A percentile compares a stretch with the other conserved stretches of the same genome.
Evolutionary conservation across 192 early-diverging fungal genomes (phyloP).

Genomic region (Podila horticola): DNA sequence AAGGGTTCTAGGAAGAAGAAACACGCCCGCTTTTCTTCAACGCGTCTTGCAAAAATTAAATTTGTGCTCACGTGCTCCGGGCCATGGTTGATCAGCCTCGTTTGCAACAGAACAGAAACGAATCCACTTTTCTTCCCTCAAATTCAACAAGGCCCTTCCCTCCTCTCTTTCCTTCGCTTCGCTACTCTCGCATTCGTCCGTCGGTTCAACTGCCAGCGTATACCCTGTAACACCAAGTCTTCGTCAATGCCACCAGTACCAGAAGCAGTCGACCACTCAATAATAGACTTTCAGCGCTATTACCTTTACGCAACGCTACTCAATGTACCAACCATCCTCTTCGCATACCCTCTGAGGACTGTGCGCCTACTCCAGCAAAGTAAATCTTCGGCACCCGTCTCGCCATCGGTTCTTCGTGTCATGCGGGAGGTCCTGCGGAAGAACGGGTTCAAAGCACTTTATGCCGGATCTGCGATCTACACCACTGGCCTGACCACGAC

Average conservation of each 20-base stretch:
- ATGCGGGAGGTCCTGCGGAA: conserved; percentile 19
- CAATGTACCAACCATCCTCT: conserved; percentile 36
- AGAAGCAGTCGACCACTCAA: conserved; percentile 19
- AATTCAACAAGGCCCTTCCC: too few species aligned
- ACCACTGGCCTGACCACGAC: conserved; percentile 28
- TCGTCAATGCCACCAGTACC: conserved; percentile 24
- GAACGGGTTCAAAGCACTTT: conserved; percentile 34
- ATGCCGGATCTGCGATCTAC: conserved; percentile 36
- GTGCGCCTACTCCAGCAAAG: conserved; percentile 52
- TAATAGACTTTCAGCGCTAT: conserved; percentile 47
- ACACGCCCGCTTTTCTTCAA: too few species aligned
- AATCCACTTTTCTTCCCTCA: too few species aligned
- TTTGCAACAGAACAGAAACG: too few species aligned
- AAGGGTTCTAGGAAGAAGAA: too few species aligned
- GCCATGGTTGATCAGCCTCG: too few species aligned
- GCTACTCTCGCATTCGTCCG: background rate
- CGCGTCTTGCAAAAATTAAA: too few species aligned
- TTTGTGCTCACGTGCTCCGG: too few species aligned
- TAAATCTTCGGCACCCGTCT: conserved; percentile 18
- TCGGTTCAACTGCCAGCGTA: background rate
- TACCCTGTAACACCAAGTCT: background rate
- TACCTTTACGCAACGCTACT: conserved; percentile 42
- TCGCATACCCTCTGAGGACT: conserved; percentile 39
- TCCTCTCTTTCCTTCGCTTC: too few species aligned
- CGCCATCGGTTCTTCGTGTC: conserved; percentile 33